Percentiles rank a stretch among this genome's conserved stretches.
phyloP scores from a whole-genome alignment of 148 eudicot genomes.

The Euryodendron excelsum region DNA sequence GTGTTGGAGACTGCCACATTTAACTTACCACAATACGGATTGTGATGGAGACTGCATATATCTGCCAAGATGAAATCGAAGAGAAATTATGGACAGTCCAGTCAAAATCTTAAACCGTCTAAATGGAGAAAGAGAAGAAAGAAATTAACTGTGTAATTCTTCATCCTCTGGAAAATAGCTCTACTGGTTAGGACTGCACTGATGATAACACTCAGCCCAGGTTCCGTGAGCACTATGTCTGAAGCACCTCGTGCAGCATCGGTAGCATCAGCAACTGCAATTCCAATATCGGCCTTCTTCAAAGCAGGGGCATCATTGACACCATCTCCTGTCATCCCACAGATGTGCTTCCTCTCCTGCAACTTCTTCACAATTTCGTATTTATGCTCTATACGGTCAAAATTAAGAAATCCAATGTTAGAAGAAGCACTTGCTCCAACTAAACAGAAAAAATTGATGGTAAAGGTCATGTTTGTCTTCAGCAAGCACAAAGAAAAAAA shows the following conservation, averaged over 20 bases:
- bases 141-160: slow-evolving; percentile 77
- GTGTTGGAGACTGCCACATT: neutral
- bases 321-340: slow-evolving; percentile 99
- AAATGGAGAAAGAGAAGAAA: neutral
- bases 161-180: slow-evolving; percentile 98
- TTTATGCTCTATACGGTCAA: slow-evolving; percentile 64
- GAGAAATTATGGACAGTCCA: neutral
- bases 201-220: slow-evolving; percentile 94
- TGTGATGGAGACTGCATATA: slow-evolving; percentile 96
- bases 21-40: slow-evolving; percentile 96
- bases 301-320: slow-evolving; percentile 95
- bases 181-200: slow-evolving; percentile 96
- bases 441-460: neutral
- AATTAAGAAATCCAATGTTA: slow-evolving; percentile 3
- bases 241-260: slow-evolving; percentile 98
- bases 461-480: neutral
- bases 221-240: slow-evolving; percentile 90
- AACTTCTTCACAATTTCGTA: slow-evolving; percentile 94
- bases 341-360: slow-evolving; percentile 95
- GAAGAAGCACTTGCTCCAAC: slow-evolving; percentile 8
- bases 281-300: slow-evolving; percentile 95
- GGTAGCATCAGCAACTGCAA: slow-evolving; percentile 95
- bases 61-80: slow-evolving; percentile 39
- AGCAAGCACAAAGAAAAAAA: neutral
- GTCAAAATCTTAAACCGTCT: neutral